phyloP scores from a whole-genome alignment of 2,329 filamentous ascomycete species.

The Aspergillus uvarum region DNA sequence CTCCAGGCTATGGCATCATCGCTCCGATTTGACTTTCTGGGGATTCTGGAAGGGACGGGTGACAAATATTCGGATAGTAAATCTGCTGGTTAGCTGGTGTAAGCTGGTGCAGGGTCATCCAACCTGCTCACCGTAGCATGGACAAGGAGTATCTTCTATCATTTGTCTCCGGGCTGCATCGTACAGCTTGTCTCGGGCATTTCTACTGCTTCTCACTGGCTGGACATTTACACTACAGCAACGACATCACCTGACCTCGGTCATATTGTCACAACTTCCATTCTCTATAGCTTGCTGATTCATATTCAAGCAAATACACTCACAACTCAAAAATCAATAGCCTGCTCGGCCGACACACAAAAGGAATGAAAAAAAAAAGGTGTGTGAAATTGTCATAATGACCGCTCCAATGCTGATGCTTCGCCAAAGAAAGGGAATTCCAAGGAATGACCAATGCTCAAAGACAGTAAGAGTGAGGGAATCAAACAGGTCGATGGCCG shows the following conservation, averaged over 20 bases:
- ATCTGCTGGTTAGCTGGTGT: too few relatives aligned
- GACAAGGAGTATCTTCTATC: too few relatives aligned
- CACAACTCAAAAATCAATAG: background rate
- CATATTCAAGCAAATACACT: background rate
- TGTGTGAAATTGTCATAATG: slow-evolving; percentile 9
- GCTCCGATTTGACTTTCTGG: background rate
- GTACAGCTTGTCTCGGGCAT: background rate
- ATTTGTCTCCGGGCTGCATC: too few relatives aligned
- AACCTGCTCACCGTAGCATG: too few relatives aligned
- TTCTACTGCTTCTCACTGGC: background rate
- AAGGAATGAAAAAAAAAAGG: background rate
- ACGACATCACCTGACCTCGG: background rate
- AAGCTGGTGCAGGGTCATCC: too few relatives aligned
- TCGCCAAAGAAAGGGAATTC: background rate
- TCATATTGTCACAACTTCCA: background rate
- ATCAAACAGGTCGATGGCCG: background rate
- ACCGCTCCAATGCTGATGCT: slow-evolving; percentile 6
- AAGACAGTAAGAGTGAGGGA: background rate
- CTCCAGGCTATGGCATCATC: background rate
- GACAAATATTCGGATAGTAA: too few relatives aligned
- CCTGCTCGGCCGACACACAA: background rate
- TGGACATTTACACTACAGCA: background rate
- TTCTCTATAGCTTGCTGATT: background rate
- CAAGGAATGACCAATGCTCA: slow-evolving; percentile 2
- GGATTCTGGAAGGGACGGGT: background rate